Evolutionary conservation across 2,329 filamentous ascomycete genomes (phyloP).

Genomic region (Neofusicoccum umdonicola): DNA sequence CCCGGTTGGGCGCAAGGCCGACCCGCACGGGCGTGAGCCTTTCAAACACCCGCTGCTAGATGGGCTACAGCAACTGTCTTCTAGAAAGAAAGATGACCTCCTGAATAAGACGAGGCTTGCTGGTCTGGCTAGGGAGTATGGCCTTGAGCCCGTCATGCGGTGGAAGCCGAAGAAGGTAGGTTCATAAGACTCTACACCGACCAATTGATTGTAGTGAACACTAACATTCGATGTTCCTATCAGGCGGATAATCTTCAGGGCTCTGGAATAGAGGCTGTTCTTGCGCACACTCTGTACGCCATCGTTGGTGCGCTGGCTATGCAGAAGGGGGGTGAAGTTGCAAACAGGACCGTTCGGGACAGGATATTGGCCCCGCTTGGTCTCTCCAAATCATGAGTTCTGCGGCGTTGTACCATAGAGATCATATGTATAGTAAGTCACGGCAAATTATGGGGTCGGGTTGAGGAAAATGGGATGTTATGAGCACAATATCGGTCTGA

Average conservation of each 20-base stretch:
- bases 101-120: slow-evolving; percentile 66
- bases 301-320: slow-evolving; percentile 87
- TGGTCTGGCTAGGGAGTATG: slow-evolving; percentile 66
- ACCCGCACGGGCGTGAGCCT: slow-evolving; percentile 55
- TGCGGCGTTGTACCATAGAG: not conserved
- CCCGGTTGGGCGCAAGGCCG: slow-evolving; percentile 19
- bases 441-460: not conserved
- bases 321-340: slow-evolving; percentile 77
- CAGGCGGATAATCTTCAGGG: slow-evolving; percentile 64
- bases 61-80: slow-evolving; percentile 70
- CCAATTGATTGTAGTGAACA: not conserved
- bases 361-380: slow-evolving; percentile 61
- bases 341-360: slow-evolving; percentile 72
- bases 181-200: slow-evolving; percentile 12
- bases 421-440: slow-evolving; percentile 2
- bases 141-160: slow-evolving; percentile 71
- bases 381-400: not conserved
- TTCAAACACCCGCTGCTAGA: slow-evolving; percentile 70
- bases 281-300: slow-evolving; percentile 76
- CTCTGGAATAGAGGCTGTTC: slow-evolving; percentile 73
- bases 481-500: not conserved
- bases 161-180: slow-evolving; percentile 85
- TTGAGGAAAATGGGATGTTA: not conserved
- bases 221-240: not conserved
- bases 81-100: slow-evolving; percentile 58